Evolutionary conservation across 805 yeast species (phyloP).

Genomic region (Candida sonorensis): DNA sequence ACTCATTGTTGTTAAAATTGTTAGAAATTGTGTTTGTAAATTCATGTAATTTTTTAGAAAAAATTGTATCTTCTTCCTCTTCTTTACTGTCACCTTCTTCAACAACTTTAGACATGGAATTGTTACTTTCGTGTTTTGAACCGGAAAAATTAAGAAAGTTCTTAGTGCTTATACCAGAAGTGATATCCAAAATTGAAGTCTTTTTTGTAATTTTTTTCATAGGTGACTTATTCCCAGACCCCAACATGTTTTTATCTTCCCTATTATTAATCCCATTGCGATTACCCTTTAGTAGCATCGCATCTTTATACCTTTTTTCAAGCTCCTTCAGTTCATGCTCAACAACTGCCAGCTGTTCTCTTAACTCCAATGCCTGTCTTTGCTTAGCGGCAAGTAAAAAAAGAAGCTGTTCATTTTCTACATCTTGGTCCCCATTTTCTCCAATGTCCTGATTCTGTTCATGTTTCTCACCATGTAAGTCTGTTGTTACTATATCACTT

Average conservation of each 20-base stretch:
- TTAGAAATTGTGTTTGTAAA: conserved; percentile 20
- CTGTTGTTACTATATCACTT: too few relatives aligned
- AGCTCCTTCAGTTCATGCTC: conserved; percentile 32
- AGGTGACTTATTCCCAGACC: too few relatives aligned
- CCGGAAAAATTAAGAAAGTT: too few relatives aligned
- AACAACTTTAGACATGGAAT: too few relatives aligned
- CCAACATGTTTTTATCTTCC: neutral
- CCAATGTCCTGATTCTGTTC: too few relatives aligned
- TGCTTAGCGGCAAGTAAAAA: conserved; percentile 45
- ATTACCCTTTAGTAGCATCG: conserved; percentile 2
- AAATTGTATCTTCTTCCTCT: conserved; percentile 5
- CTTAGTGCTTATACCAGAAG: neutral
- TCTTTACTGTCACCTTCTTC: too few relatives aligned
- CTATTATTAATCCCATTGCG: too few relatives aligned
- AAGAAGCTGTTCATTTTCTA: conserved; percentile 19
- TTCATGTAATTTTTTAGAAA: conserved; percentile 16
- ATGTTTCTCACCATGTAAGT: too few relatives aligned
- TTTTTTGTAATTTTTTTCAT: too few relatives aligned
- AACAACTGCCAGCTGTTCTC: conserved; percentile 34
- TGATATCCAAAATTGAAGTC: conserved; percentile 1
- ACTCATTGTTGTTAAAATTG: conserved; percentile 16
- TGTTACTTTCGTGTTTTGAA: too few relatives aligned
- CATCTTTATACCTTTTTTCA: conserved; percentile 25
- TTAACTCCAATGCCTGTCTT: conserved; percentile 43
- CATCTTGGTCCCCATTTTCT: conserved; percentile 2